A percentile compares a stretch with the other conserved stretches of the same genome.
Conservation (phyloP, 768 basidiomycete genomes). For the Auricularia sp. region DNA sequence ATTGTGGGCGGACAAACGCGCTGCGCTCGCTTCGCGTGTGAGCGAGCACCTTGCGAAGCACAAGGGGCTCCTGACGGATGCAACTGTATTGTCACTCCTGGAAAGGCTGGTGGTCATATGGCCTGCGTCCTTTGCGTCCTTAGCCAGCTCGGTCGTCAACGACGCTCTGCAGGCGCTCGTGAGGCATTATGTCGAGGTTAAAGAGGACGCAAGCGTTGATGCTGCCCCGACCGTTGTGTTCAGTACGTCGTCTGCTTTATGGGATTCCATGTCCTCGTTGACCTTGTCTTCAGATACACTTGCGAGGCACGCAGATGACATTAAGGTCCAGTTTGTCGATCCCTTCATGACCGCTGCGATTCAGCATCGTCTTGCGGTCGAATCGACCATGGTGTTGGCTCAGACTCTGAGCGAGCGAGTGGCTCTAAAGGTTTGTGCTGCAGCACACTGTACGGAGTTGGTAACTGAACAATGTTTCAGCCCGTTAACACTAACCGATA, state of each 20-base stretch:
- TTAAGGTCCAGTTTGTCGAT: slow-evolving; percentile 57
- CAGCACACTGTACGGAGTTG: background rate
- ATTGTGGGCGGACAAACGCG: background rate
- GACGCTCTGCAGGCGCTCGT: background rate
- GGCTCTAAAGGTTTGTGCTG: slow-evolving; percentile 49
- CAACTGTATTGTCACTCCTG: background rate
- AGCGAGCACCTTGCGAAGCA: background rate
- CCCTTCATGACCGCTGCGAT: slow-evolving; percentile 55
- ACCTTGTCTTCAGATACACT: slow-evolving; percentile 6
- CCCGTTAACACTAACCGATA: slow-evolving; percentile 64
- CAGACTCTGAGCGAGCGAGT: slow-evolving; percentile 29
- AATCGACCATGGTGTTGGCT: slow-evolving; percentile 33
- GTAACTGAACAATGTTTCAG: slow-evolving; percentile 19
- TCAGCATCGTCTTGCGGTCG: slow-evolving; percentile 44
- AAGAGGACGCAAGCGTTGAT: background rate
- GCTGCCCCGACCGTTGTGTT: background rate
- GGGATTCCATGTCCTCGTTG: background rate
- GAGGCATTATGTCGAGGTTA: background rate
- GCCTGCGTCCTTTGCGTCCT: background rate
- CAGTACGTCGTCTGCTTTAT: background rate
- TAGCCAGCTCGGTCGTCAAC: background rate
- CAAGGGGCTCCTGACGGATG: background rate
- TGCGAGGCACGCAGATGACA: slow-evolving; percentile 10
- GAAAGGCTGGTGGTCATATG: background rate
- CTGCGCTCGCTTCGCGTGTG: background rate